A percentile compares a stretch with the other conserved stretches of the same genome.
phyloP scores from a whole-genome alignment of 345 rosid species.

The Psidium guajava region DNA sequence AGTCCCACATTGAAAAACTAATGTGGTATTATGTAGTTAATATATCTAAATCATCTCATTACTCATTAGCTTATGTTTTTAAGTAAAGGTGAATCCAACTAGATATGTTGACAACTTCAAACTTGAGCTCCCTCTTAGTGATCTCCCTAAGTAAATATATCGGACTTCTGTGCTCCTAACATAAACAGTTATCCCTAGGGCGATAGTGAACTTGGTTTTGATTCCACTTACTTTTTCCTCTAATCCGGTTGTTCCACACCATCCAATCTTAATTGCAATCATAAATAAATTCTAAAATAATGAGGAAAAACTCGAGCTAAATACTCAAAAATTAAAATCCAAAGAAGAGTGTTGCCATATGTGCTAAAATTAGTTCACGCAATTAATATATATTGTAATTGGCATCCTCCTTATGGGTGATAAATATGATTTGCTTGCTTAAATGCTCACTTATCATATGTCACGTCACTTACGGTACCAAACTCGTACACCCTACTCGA shows the following conservation, averaged over 20 bases:
- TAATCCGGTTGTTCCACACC: neutral
- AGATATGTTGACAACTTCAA: too few relatives aligned
- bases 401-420: neutral
- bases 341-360: neutral
- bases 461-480: neutral
- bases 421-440: neutral
- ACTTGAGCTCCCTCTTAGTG: too few relatives aligned
- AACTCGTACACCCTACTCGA: neutral
- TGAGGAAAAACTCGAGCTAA: neutral
- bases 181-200: neutral
- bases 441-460: fast-evolving
- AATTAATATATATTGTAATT: neutral
- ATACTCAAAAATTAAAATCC: neutral
- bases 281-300: neutral
- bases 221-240: neutral
- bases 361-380: neutral
- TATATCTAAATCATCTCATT: too few relatives aligned
- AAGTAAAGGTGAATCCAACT: too few relatives aligned
- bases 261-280: neutral
- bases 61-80: too few relatives aligned
- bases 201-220: neutral
- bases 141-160: too few relatives aligned
- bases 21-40: too few relatives aligned
- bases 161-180: too few relatives aligned
- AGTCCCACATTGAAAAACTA: too few relatives aligned